These are phyloP conservation scores for Lactarius indigo DNA, from an alignment of 768 basidiomycete genomes.

Conservation along the genomic window DNA sequence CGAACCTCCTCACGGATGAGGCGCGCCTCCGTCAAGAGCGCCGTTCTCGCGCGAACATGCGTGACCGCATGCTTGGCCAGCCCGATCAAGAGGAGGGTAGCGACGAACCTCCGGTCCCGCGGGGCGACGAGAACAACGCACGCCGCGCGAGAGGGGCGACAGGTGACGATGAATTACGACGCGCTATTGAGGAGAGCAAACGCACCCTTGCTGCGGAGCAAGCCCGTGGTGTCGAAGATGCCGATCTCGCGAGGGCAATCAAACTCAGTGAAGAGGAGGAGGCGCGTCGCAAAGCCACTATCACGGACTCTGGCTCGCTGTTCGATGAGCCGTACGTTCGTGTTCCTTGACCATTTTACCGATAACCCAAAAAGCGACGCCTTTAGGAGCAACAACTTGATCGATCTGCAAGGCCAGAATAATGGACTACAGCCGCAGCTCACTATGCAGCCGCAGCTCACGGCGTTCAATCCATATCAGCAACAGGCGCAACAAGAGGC, in stretches of 20 bases:
- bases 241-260: slow-evolving; percentile 81
- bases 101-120: slow-evolving; percentile 32
- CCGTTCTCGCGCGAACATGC: slow-evolving; percentile 81
- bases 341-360: slow-evolving; percentile 9
- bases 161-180: slow-evolving; percentile 72
- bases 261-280: slow-evolving; percentile 91
- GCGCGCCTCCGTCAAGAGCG: slow-evolving; percentile 82
- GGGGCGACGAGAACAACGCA: slow-evolving; percentile 46
- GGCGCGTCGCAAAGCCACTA: slow-evolving; percentile 60
- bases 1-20: slow-evolving; percentile 87
- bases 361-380: not conserved
- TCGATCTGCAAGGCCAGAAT: slow-evolving; percentile 19
- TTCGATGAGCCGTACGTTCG: slow-evolving; percentile 84
- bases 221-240: slow-evolving; percentile 62
- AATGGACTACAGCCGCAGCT: slow-evolving; percentile 65
- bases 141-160: slow-evolving; percentile 30
- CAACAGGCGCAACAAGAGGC: slow-evolving; percentile 92
- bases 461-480: slow-evolving; percentile 91
- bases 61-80: slow-evolving; percentile 86
- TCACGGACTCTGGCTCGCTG: slow-evolving; percentile 66
- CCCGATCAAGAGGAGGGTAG: slow-evolving; percentile 38
- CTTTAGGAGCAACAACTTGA: slow-evolving; percentile 17
- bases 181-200: slow-evolving; percentile 91
- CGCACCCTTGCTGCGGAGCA: slow-evolving; percentile 67
- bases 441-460: slow-evolving; percentile 82